These are phyloP conservation scores for Galium porrigens DNA, from an alignment of 305 asterid species.

Conservation along the genomic window DNA sequence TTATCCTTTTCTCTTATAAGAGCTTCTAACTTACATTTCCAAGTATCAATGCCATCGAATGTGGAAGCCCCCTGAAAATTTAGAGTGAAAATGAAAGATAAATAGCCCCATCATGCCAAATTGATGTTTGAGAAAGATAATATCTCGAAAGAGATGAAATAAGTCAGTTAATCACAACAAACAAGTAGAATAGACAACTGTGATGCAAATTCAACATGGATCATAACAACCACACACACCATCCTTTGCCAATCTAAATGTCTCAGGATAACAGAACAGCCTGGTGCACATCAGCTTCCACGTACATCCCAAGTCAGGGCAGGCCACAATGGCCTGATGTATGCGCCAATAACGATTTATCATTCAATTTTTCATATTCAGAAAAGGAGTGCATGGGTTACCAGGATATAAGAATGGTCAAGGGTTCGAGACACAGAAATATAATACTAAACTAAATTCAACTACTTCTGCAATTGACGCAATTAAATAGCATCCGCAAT, in stretches of 20 bases:
- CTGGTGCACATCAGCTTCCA: neutral
- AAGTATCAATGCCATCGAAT: constrained; percentile 32
- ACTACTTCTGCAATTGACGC: neutral
- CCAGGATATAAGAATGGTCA: neutral
- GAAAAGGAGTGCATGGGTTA: neutral
- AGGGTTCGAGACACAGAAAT: neutral
- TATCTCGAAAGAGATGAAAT: constrained; percentile 1
- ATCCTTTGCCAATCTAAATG: neutral
- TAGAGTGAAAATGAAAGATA: constrained; percentile 12
- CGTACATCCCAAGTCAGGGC: neutral
- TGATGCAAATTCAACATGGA: neutral
- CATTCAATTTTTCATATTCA: neutral
- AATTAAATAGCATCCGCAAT: neutral
- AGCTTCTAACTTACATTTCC: constrained; percentile 58
- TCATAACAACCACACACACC: neutral
- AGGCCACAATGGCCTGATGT: neutral
- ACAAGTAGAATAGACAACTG: neutral
- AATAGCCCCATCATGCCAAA: neutral
- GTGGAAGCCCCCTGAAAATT: constrained; percentile 38
- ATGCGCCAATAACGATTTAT: neutral
- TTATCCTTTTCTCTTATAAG: constrained; percentile 37
- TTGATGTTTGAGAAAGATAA: constrained; percentile 2
- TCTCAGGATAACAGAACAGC: neutral
- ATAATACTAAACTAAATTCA: neutral
- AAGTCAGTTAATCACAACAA: neutral